Evolutionary conservation across 371 early-diverging fungal species (phyloP), one percentile per base, ranked within the genome.

Genomic region (Mortierella sp.): DNA sequence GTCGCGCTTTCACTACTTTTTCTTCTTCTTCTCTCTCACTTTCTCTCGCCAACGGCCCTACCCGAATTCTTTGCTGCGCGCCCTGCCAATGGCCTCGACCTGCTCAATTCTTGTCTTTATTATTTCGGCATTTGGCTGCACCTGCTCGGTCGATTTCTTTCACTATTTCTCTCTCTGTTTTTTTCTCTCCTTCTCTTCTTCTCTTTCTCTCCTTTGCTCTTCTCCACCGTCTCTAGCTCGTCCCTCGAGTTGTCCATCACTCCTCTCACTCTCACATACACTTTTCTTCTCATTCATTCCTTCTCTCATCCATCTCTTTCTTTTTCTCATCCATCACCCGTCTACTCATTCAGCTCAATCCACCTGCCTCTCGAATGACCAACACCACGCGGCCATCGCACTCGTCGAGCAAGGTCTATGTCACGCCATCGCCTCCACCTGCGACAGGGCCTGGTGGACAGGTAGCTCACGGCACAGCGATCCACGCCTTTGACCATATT

Each of bases 401-500:
- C 47, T 57, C 45, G 25, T 19, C 64, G 37, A 37, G 37, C 37
- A 37, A 37, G 37, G 37, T 9, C 37, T 9, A 37, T 37, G 37
- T 9, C 37, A 5, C 37, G 28, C n/a, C 65, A 5, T 64, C 71
- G 25, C 52, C 64, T 55, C 66, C 26, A 47, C 71, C 70, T 71
- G 50, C 52, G 56, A 46, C 57, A 65, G 28, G 45, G 14, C 7
- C 44, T 50, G 12, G 14, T 18, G 43, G 62, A 56, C 55, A 64
- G 3, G 23, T 23, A 7, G 23, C 53, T 19, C 23, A 53, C 53
- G 12, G 23, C 21, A 26, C 19, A 60, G 51, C 28, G 0, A 45
- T 60, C 16, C 80, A 79, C 47, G 61, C 66, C 30, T 79, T 66
- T 57, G 68, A 69, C 57, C 73, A 66, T 58, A 66, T 79, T 45